Evolutionary conservation across 768 basidiomycete species (phyloP), one percentile per base, ranked within the genome.

Genomic region (Xanthoconium purpureum): DNA sequence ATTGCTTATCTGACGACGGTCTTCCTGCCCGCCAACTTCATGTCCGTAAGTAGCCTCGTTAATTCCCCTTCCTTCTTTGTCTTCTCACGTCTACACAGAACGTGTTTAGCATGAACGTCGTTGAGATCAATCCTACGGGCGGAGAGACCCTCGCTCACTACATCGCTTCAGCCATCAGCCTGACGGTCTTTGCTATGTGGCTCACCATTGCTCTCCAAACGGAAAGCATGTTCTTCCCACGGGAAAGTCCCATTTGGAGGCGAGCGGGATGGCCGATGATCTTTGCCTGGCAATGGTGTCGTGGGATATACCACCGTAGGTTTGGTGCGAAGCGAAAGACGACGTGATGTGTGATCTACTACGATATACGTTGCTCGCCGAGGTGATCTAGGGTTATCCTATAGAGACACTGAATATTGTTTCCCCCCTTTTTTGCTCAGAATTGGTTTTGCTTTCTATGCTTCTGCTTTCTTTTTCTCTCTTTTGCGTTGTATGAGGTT

Each of bases 61-160:
- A 0, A 3, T 4, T 24, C 24, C 4, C 32, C 5, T 12, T 6
- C 24, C n/a, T 2, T 6, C 12, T 12, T 46, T 28, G 13, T 47
- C 40, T 29, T 11, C 37, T 60, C 29, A 65, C 12, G 44, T 46
- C 38, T 29, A 51, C 37, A 28, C 55, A 84, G 83, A 69, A 73
- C 17, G 70, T 78, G 6, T 84, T 83, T 50, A 79, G 83, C 6
- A 85, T 84, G 83, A 85, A 84, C 56, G 65, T 84, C 40, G 17
- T 30, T 12, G 78, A 78, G 59, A 71, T 84, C 53, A 76, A 74
- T 52, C 50, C 56, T 65, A 36, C 0, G 24, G 64, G 15, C 6
- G 55, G 49, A 43, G 62, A 63, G 47, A 75, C 75, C 0, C 61
- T 83, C 1, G 39, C 37, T 3, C 74, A 75, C 47, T 84, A 77